These are phyloP conservation scores for Daldinia loculata DNA, from an alignment of 495 filamentous ascomycete species.

Conservation along the genomic window DNA sequence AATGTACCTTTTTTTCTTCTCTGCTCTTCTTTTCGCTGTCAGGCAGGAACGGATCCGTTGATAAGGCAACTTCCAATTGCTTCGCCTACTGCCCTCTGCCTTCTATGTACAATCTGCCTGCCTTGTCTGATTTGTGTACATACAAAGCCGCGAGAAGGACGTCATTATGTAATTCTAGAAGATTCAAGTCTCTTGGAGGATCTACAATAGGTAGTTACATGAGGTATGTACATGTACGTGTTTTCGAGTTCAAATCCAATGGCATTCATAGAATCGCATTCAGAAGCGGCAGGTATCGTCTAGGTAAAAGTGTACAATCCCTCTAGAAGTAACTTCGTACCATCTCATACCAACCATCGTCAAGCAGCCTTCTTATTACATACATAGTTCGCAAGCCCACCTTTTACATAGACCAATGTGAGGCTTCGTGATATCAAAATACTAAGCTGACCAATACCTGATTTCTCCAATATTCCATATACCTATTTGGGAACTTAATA, in stretches of 20 bases:
- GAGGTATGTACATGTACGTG: not conserved
- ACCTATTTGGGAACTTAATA: not conserved
- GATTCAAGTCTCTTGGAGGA: slow-evolving; percentile 8
- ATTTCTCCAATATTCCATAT: not conserved
- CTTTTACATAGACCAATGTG: not conserved
- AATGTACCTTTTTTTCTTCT: slow-evolving; percentile 24
- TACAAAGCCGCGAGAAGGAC: not conserved
- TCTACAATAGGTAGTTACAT: not conserved
- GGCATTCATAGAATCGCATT: slow-evolving; percentile 17
- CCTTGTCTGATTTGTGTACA: not conserved
- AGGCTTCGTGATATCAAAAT: not conserved
- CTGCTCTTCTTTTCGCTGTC: slow-evolving; percentile 8
- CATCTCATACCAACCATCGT: not conserved
- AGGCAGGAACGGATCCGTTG: slow-evolving; percentile 22
- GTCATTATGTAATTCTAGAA: slow-evolving; percentile 23
- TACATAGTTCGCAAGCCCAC: not conserved
- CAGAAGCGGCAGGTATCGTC: not conserved
- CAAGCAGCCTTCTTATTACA: not conserved
- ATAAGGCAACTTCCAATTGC: slow-evolving; percentile 27
- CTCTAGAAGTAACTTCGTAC: not conserved
- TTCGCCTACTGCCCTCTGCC: not conserved
- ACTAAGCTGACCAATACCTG: not conserved
- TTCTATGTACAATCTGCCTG: not conserved
- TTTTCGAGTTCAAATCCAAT: slow-evolving; percentile 2
- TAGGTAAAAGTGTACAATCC: slow-evolving; percentile 1